A percentile compares a stretch with the other conserved stretches of the same genome.
phyloP scores from a whole-genome alignment of 805 yeast species.

The Pichia californica region DNA sequence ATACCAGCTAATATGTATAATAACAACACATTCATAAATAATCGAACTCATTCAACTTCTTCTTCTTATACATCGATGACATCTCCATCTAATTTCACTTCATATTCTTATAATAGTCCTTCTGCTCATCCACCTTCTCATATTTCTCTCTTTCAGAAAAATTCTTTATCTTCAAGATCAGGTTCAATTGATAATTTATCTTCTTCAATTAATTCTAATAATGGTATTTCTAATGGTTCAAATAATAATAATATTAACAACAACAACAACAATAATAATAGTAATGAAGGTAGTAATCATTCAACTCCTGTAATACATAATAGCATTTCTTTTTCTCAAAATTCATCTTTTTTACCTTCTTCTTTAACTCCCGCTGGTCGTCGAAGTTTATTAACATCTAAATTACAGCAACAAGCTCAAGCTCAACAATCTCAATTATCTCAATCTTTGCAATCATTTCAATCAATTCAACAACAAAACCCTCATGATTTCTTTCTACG shows the following conservation, averaged over 20 bases:
- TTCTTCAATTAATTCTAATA: neutral
- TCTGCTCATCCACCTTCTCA: conserved; percentile 26
- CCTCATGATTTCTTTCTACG: conserved; percentile 8
- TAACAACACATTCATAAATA: neutral
- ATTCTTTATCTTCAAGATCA: conserved; percentile 23
- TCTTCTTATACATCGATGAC: conserved; percentile 24
- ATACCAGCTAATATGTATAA: neutral
- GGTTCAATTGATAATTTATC: conserved; percentile 18
- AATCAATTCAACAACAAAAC: no score
- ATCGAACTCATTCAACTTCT: conserved; percentile 12
- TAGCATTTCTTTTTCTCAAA: neutral
- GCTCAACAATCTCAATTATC: conserved; percentile 15
- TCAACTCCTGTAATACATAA: neutral
- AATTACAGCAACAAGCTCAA: conserved; percentile 21
- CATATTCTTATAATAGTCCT: conserved; percentile 26
- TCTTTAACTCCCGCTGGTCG: conserved; percentile 23
- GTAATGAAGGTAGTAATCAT: neutral
- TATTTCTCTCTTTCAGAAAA: conserved; percentile 18
- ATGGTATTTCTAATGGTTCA: neutral
- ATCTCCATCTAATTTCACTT: conserved; percentile 26
- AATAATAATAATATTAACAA: neutral
- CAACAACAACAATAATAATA: neutral
- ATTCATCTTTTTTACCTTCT: conserved; percentile 6
- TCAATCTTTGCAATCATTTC: conserved; percentile 1
- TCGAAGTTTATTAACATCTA: conserved; percentile 26